Conservation (phyloP, 257 asterid species). For the Pogostemon cablin region DNA sequence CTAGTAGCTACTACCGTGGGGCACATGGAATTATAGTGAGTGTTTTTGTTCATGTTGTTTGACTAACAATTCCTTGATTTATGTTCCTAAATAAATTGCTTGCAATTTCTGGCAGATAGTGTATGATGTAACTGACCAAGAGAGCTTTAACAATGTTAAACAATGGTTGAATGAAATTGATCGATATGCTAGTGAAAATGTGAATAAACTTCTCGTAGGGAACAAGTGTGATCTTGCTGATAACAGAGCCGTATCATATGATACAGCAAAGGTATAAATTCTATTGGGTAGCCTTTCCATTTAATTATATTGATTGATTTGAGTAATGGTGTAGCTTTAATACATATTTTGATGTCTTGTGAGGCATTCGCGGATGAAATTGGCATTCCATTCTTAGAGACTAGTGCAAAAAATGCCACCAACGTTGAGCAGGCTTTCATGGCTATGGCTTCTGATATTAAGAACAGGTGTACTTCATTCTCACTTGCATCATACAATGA, state of each 20-base stretch:
- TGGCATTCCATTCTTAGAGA: slow-evolving; percentile 84
- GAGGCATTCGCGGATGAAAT: slow-evolving; percentile 87
- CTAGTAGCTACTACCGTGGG: slow-evolving; percentile 93
- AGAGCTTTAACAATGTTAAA: slow-evolving; percentile 83
- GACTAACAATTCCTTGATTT: neutral
- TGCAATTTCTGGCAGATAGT: slow-evolving; percentile 53
- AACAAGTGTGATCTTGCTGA: slow-evolving; percentile 72
- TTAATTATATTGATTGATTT: slow-evolving; percentile 3
- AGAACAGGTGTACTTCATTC: slow-evolving; percentile 56
- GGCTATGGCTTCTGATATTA: slow-evolving; percentile 81
- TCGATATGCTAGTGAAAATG: slow-evolving; percentile 84
- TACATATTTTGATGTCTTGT: slow-evolving; percentile 19
- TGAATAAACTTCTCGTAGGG: slow-evolving; percentile 83
- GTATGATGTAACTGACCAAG: slow-evolving; percentile 79
- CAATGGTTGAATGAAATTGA: slow-evolving; percentile 87
- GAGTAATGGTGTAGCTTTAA: neutral
- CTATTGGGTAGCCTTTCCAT: neutral
- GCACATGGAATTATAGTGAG: slow-evolving; percentile 91
- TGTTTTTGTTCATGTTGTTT: slow-evolving; percentile 1
- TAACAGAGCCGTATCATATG: slow-evolving; percentile 72
- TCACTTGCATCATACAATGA: neutral
- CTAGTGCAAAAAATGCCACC: slow-evolving; percentile 72
- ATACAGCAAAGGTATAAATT: slow-evolving; percentile 72
- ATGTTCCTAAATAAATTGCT: neutral
- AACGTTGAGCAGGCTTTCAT: slow-evolving; percentile 87